A percentile compares a stretch with the other conserved stretches of the same genome.
phyloP scores from a whole-genome alignment of 306 rosid genomes.

The Castanea crenata region DNA sequence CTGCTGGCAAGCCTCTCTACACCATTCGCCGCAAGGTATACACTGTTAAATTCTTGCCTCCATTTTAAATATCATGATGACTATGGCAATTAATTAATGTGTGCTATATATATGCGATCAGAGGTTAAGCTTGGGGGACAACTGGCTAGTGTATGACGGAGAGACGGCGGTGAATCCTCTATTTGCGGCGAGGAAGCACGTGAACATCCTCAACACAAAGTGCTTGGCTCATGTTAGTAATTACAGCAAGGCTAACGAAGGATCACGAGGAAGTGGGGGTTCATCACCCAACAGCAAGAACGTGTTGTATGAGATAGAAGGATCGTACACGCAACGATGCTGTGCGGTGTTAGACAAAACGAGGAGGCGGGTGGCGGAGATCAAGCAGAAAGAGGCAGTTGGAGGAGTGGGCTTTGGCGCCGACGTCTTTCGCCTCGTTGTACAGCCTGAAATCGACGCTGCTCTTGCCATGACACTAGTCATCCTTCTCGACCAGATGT shows the following conservation, averaged over 20 bases:
- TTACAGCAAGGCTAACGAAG: background rate
- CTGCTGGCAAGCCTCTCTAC: conserved; percentile 61
- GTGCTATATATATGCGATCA: conserved; percentile 3
- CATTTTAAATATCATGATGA: no score
- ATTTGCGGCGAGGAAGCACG: conserved; percentile 44
- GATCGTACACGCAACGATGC: conserved; percentile 57
- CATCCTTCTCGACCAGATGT: conserved; percentile 68
- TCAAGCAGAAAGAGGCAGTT: conserved; percentile 54
- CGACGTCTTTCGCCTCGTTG: conserved; percentile 66
- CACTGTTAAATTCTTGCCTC: no score
- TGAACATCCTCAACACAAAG: conserved; percentile 42
- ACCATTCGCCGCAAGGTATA: conserved; percentile 72
- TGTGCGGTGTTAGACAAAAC: conserved; percentile 50
- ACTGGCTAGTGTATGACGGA: conserved; percentile 68
- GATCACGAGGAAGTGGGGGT: background rate
- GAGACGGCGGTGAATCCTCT: conserved; percentile 39
- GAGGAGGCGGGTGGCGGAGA: conserved; percentile 62
- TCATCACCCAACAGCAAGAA: background rate
- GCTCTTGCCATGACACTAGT: conserved; percentile 67
- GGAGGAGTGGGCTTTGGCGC: conserved; percentile 58
- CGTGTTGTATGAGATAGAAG: conserved; percentile 52
- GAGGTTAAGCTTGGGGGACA: conserved; percentile 62
- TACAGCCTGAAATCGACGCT: conserved; percentile 52
- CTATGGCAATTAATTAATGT: no score
- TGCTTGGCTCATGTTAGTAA: conserved; percentile 43